These are phyloP conservation scores for Colletotrichum echinochloae DNA, from an alignment of 2,329 filamentous ascomycete species.

Conservation along the genomic window DNA sequence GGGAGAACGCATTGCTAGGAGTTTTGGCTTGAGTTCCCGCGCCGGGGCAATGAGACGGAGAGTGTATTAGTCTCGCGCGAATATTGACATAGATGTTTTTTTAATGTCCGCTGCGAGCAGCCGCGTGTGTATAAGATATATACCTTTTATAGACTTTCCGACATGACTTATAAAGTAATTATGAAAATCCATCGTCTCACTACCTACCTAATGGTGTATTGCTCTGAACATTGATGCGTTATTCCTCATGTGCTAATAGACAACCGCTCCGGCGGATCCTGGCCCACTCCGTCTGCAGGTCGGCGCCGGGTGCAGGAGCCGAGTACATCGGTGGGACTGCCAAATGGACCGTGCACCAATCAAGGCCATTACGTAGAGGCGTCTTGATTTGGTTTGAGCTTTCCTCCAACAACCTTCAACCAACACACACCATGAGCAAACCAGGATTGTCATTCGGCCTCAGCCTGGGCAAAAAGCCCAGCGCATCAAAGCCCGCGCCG, in stretches of 20 bases:
- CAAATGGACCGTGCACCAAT: conserved; percentile 19
- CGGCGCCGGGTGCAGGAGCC: conserved; percentile 6
- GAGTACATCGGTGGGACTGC: conserved; percentile 12
- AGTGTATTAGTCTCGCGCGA: conserved; percentile 10
- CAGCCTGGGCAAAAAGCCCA: conserved; percentile 69
- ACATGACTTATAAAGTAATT: background rate
- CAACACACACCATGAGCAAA: conserved; percentile 56
- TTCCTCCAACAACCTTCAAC: background rate
- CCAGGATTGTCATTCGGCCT: conserved; percentile 67
- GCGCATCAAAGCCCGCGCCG: conserved; percentile 61
- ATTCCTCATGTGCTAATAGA: background rate
- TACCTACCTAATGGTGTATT: background rate
- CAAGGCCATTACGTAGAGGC: background rate
- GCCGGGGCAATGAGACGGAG: conserved; percentile 19
- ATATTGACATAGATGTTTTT: conserved; percentile 22
- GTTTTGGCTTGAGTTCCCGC: conserved; percentile 39
- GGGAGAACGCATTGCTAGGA: conserved; percentile 41
- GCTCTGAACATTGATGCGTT: background rate
- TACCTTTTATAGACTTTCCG: conserved; percentile 24
- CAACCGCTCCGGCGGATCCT: background rate
- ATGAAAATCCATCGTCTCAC: background rate
- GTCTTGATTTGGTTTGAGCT: background rate
- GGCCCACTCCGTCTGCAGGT: conserved; percentile 12
- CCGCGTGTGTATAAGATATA: conserved; percentile 20
- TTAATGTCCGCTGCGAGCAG: conserved; percentile 17